phyloP scores from a whole-genome alignment of 2,329 filamentous ascomycete species.

The Pleoardoris graminearum region DNA sequence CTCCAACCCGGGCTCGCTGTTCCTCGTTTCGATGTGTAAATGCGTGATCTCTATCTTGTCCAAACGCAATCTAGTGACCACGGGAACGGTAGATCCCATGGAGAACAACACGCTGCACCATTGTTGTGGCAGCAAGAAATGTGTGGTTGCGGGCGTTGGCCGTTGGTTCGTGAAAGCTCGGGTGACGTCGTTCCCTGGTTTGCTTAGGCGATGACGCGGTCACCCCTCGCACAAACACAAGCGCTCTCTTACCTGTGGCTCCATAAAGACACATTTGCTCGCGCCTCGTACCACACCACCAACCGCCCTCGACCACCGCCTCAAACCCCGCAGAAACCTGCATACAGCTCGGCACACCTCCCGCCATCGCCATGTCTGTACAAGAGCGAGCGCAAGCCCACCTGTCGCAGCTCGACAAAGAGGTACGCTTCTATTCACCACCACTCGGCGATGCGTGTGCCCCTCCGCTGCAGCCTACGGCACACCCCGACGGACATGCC shows the following conservation, averaged over 20 bases:
- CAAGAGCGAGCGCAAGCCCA: conserved; percentile 78
- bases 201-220: conserved; percentile 31
- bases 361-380: conserved; percentile 64
- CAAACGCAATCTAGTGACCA: too few relatives aligned
- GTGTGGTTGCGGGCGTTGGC: conserved; percentile 2
- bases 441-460: conserved; percentile 1
- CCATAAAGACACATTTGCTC: conserved; percentile 14
- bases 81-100: too few relatives aligned
- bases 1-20: too few relatives aligned
- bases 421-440: conserved; percentile 60
- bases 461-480: neutral
- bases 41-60: too few relatives aligned
- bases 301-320: conserved; percentile 9
- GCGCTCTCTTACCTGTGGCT: neutral
- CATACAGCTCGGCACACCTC: neutral
- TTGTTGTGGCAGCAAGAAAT: conserved; percentile 5
- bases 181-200: conserved; percentile 29
- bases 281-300: conserved; percentile 11
- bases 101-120: neutral
- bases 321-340: conserved; percentile 8
- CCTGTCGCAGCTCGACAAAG: conserved; percentile 78
- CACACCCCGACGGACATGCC: neutral
- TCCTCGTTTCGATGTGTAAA: too few relatives aligned
- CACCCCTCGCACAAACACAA: conserved; percentile 21
- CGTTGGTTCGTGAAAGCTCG: conserved; percentile 40